These are phyloP conservation scores for Hypoxylon sp. DNA, from an alignment of 2,329 filamentous ascomycete species.

Conservation along the genomic window DNA sequence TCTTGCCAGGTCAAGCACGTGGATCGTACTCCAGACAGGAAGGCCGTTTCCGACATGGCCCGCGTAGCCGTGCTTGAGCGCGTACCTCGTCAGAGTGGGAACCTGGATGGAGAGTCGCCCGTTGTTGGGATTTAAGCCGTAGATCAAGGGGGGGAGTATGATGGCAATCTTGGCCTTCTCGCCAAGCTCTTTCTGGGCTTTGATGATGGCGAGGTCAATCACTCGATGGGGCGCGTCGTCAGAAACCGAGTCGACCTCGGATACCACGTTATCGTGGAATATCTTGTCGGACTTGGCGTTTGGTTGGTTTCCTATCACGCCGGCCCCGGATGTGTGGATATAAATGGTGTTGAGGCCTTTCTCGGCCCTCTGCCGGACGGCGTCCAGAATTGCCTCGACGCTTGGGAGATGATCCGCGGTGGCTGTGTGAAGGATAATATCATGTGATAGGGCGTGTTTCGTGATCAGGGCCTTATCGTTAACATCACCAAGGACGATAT, in stretches of 20 bases:
- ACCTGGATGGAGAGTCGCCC: slow-evolving; percentile 56
- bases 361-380: slow-evolving; percentile 50
- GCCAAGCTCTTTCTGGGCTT: slow-evolving; percentile 48
- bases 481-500: slow-evolving; percentile 52
- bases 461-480: slow-evolving; percentile 52
- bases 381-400: slow-evolving; percentile 55
- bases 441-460: slow-evolving; percentile 48
- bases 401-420: slow-evolving; percentile 58
- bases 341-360: slow-evolving; percentile 53
- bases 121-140: slow-evolving; percentile 53
- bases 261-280: slow-evolving; percentile 53
- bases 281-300: slow-evolving; percentile 49
- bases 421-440: slow-evolving; percentile 59
- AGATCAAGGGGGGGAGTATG: slow-evolving; percentile 58
- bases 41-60: slow-evolving; percentile 55
- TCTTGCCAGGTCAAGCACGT: slow-evolving; percentile 57
- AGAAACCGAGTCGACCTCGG: slow-evolving; percentile 52
- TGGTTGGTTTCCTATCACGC: slow-evolving; percentile 51
- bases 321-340: slow-evolving; percentile 59
- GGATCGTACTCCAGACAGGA: slow-evolving; percentile 53
- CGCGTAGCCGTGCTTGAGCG: slow-evolving; percentile 57
- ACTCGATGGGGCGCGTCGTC: slow-evolving; percentile 54
- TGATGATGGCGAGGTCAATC: slow-evolving; percentile 56
- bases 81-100: slow-evolving; percentile 56
- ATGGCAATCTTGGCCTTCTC: slow-evolving; percentile 55